A percentile compares a stretch with the other conserved stretches of the same genome.
Evolutionary conservation across 371 early-diverging fungal species (phyloP).

Genomic region (Apophysomyces sp.): DNA sequence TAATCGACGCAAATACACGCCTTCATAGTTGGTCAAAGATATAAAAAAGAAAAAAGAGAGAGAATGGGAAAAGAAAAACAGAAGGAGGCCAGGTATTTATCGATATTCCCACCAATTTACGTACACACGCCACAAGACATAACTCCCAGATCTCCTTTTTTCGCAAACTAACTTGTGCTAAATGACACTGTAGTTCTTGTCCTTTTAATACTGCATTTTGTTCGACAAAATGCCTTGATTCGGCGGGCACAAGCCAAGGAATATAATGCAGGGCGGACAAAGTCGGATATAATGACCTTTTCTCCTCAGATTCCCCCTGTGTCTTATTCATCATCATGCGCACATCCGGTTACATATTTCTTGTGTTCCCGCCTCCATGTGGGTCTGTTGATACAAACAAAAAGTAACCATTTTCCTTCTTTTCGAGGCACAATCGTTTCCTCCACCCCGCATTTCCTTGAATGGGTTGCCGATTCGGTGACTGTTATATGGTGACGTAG

Average conservation of each 20-base stretch:
- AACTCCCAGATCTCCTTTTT: background rate
- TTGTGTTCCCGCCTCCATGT: background rate
- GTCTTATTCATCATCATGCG: constrained; percentile 1
- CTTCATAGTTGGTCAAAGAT: background rate
- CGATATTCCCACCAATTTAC: background rate
- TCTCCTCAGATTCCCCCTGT: background rate
- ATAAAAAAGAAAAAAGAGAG: background rate
- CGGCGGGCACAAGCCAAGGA: too few relatives aligned
- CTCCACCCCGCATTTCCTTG: background rate
- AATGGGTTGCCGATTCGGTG: background rate
- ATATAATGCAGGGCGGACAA: background rate
- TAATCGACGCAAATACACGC: constrained; percentile 20
- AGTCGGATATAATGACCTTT: background rate
- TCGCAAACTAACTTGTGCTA: background rate
- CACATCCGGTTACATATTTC: background rate
- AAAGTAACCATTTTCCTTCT: background rate
- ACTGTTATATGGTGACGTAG: background rate
- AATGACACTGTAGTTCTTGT: background rate
- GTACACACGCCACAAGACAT: background rate
- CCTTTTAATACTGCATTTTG: too few relatives aligned
- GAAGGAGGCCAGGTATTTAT: background rate
- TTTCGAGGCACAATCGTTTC: background rate
- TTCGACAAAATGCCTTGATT: too few relatives aligned
- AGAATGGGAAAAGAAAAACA: background rate
- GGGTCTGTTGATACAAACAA: background rate